Conservation (phyloP, 2,329 filamentous ascomycete species). For the Nemania bipapillata region DNA sequence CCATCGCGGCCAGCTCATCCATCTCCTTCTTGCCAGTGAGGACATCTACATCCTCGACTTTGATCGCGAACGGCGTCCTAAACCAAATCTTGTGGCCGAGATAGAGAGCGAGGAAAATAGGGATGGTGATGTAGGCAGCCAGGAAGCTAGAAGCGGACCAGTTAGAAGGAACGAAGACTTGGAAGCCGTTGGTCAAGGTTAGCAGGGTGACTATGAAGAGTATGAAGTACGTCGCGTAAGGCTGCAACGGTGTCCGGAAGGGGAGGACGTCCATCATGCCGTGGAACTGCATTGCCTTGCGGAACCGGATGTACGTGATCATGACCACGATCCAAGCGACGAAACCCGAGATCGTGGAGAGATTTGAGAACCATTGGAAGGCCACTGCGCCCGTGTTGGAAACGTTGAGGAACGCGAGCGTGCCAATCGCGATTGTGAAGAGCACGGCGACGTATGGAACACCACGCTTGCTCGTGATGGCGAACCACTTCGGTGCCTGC, state of each 20-base stretch:
- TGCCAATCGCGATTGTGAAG: constrained; percentile 68
- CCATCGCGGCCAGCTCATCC: constrained; percentile 65
- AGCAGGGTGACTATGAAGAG: constrained; percentile 69
- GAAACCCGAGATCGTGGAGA: constrained; percentile 71
- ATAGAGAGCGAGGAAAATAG: constrained; percentile 70
- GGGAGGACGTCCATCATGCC: constrained; percentile 63
- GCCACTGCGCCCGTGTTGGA: constrained; percentile 70
- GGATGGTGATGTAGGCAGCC: constrained; percentile 72
- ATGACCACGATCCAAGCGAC: constrained; percentile 70
- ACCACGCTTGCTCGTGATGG: constrained; percentile 68
- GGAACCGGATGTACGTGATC: constrained; percentile 69
- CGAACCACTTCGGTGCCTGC: constrained; percentile 72
- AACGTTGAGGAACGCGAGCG: constrained; percentile 76
- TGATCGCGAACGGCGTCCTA: constrained; percentile 58
- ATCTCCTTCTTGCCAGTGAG: constrained; percentile 70
- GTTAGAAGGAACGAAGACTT: constrained; percentile 73
- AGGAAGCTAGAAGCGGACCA: constrained; percentile 73
- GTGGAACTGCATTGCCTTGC: constrained; percentile 64
- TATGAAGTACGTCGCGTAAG: constrained; percentile 72
- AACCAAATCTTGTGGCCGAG: constrained; percentile 67
- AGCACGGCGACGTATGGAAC: constrained; percentile 68
- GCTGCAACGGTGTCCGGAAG: constrained; percentile 64
- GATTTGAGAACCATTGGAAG: constrained; percentile 77
- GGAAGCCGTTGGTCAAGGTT: constrained; percentile 79
- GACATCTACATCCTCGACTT: constrained; percentile 64